These are phyloP conservation scores for Dactylellina parvicollis DNA, from an alignment of 2,329 filamentous ascomycete species.

Conservation along the genomic window DNA sequence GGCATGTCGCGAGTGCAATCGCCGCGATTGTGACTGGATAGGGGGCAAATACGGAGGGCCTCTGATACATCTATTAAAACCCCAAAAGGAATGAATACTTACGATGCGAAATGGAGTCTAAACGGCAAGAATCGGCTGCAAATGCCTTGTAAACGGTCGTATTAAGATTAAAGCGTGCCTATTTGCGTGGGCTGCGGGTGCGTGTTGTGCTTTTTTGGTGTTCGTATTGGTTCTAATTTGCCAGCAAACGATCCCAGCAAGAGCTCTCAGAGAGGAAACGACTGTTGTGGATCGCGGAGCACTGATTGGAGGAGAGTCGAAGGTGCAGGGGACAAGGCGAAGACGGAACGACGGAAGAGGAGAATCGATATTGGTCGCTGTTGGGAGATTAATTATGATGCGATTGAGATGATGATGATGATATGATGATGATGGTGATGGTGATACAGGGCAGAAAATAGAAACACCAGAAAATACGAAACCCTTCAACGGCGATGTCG, in stretches of 20 bases:
- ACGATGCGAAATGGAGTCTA: slow-evolving; percentile 19
- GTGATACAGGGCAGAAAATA: neutral
- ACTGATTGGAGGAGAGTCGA: slow-evolving; percentile 17
- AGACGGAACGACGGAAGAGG: slow-evolving; percentile 24
- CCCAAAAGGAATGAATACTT: slow-evolving; percentile 7
- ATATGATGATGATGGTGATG: neutral
- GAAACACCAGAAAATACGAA: neutral
- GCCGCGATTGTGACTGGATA: slow-evolving; percentile 9
- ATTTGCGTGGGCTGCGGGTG: slow-evolving; percentile 1
- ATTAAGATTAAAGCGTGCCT: slow-evolving; percentile 36
- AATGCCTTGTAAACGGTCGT: neutral
- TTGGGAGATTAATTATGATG: slow-evolving; percentile 15
- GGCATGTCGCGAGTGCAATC: slow-evolving; percentile 29
- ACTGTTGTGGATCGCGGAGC: slow-evolving; percentile 16
- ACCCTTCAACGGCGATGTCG: neutral
- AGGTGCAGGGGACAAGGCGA: too few species aligned
- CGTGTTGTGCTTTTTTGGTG: neutral
- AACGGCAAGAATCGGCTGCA: neutral
- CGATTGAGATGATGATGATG: neutral
- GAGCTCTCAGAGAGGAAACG: slow-evolving; percentile 16
- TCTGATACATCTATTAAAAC: slow-evolving; percentile 25
- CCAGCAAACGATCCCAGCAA: slow-evolving; percentile 29
- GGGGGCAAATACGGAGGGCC: neutral
- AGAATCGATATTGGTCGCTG: slow-evolving; percentile 15
- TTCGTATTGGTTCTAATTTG: neutral